Evolutionary conservation across 2,329 filamentous ascomycete genomes (phyloP).

Genomic region (Purpureocillium takamizusanense): DNA sequence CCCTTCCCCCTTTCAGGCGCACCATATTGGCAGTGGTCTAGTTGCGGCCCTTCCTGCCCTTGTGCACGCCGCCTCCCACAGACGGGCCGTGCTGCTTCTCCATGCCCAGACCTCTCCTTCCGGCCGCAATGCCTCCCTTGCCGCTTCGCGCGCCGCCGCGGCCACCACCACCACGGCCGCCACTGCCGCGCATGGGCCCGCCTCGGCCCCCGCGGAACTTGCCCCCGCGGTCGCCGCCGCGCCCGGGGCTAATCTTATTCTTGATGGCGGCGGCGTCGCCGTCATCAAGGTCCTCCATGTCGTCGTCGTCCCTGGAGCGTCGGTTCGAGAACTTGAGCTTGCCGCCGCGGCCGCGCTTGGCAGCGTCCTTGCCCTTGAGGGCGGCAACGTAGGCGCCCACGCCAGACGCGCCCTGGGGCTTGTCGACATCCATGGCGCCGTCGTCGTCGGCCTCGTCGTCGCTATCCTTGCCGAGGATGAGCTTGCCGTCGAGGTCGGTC

Average conservation of each 20-base stretch:
- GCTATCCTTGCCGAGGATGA: slow-evolving; percentile 58
- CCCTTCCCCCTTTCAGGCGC: too few relatives aligned
- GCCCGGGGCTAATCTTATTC: slow-evolving; percentile 33
- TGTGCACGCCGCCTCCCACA: slow-evolving; percentile 28
- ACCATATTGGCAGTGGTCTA: too few relatives aligned
- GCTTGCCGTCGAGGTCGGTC: slow-evolving; percentile 69
- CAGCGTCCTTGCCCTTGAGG: slow-evolving; percentile 57
- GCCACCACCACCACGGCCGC: slow-evolving; percentile 15
- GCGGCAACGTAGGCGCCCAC: slow-evolving; percentile 63
- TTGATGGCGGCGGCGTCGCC: slow-evolving; percentile 44
- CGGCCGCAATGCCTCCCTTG: slow-evolving; percentile 35
- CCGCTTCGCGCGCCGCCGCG: slow-evolving; percentile 30
- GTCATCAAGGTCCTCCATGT: slow-evolving; percentile 44
- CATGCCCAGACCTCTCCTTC: slow-evolving; percentile 40
- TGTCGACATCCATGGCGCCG: slow-evolving; percentile 57
- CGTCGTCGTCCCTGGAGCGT: slow-evolving; percentile 36
- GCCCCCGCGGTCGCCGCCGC: slow-evolving; percentile 16
- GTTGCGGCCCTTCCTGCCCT: slow-evolving; percentile 24
- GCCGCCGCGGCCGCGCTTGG: slow-evolving; percentile 54
- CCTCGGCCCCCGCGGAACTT: too few relatives aligned
- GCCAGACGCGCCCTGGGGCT: slow-evolving; percentile 48
- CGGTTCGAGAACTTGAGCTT: slow-evolving; percentile 65
- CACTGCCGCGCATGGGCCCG: too few relatives aligned
- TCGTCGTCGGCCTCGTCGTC: slow-evolving; percentile 36
- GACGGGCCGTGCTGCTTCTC: slow-evolving; percentile 36